Base-by-base conservation (phyloP, 768 basidiomycete genomes). In the Glaciozyma martinii region DNA sequence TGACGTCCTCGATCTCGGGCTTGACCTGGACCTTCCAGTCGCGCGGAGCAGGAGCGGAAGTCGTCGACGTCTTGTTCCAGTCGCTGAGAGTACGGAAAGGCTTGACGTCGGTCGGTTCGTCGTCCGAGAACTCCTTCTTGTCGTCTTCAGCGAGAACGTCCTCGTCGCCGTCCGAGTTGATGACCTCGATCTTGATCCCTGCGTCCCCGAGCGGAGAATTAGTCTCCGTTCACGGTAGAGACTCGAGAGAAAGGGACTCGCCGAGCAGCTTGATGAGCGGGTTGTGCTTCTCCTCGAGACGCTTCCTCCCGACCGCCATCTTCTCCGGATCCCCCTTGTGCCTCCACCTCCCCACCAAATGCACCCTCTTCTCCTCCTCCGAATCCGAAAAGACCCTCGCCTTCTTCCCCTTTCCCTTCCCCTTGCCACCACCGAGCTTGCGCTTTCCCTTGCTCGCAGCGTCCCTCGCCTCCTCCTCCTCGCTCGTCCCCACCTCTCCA, bases 281-380 rank as follows among this genome's bases (percentile, higher is more conserved):
- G 59, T 68, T 68, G 29, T 29, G 52, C 8, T 27, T 29, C 27
- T 44, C 6, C 57, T 68, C 67, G 5, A 68, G 10, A 8, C 5
- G 3, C 33, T 56, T 60, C 25, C 61, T 46, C 5, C 42, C 9
- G 4, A 47, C 44, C 6, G 29, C 15, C 67, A 68, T 65, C 6
- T n/a, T 27, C 13, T 37, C 27, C 0, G 67, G 67, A 42, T 68
- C 29, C 25, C 43, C 18, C 40, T 43, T 54, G 40, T 53, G 27
- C n/a, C 60, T 19, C 67, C 67, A 68, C 16, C 61, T 53, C 15
- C 67, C 62, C 16, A n/a, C 21, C 40, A 65, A 56, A 29, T 68
- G 67, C 40, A 30, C 40, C 21, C 42, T 15, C 9, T 60, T 25
- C 16, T 43, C 30, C 3, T 43, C 40, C 7, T 43, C 30, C 25